Evolutionary conservation across 306 rosid species (phyloP).

Genomic region (Quercus dentata): DNA sequence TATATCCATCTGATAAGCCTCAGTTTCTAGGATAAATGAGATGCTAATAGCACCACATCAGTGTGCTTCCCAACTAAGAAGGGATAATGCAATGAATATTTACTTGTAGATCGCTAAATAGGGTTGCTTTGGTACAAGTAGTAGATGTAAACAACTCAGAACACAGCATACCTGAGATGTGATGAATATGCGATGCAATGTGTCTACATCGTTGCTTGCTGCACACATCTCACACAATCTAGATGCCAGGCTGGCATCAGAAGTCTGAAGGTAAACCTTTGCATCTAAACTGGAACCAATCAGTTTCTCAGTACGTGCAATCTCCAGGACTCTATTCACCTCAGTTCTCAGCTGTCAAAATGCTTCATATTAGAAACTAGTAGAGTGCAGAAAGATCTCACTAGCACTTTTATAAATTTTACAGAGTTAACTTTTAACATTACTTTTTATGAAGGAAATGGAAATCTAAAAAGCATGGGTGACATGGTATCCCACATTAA

Average conservation of each 20-base stretch:
- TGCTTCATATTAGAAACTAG: conserved; percentile 19
- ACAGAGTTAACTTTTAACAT: neutral
- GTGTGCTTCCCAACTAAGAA: neutral
- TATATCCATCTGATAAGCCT: neutral
- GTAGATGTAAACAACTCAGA: neutral
- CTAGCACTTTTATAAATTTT: neutral
- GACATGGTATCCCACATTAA: too few relatives aligned
- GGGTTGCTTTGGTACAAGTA: neutral
- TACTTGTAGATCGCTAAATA: neutral
- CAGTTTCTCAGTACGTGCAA: conserved; percentile 72
- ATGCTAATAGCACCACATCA: neutral
- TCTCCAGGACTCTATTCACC: conserved; percentile 85
- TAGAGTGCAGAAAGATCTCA: neutral
- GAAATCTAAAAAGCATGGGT: neutral
- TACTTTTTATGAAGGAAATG: neutral
- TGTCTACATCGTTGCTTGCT: conserved; percentile 64
- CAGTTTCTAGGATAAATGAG: neutral
- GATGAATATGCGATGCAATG: conserved; percentile 66
- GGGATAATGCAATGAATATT: neutral
- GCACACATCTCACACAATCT: conserved; percentile 57
- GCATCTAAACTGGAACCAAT: conserved; percentile 96
- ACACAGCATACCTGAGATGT: conserved; percentile 76
- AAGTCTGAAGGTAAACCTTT: conserved; percentile 64
- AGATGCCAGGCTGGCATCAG: conserved; percentile 58
- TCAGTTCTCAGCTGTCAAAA: conserved; percentile 78